These are phyloP conservation scores for Aegilops speltoides DNA, from an alignment of 176 grass and related monocot species.

Conservation along the genomic window DNA sequence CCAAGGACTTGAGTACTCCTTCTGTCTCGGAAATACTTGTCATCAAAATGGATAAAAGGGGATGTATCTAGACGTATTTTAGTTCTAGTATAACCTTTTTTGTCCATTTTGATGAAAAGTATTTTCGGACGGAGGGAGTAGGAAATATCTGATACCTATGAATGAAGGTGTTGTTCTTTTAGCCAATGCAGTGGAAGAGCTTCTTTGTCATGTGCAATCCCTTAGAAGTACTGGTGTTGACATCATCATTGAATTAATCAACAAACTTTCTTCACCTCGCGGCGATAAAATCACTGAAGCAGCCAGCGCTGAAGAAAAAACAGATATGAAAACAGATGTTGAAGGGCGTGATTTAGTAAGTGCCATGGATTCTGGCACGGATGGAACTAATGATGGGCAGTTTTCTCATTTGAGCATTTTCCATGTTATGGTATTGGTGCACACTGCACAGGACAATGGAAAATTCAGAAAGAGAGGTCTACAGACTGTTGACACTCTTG, in stretches of 20 bases:
- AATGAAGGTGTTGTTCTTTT: conserved; percentile 95
- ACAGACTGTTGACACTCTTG: conserved; percentile 74
- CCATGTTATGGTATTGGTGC: conserved; percentile 88
- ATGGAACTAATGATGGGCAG: conserved; percentile 66
- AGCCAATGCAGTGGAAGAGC: conserved; percentile 93
- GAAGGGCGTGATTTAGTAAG: conserved; percentile 87
- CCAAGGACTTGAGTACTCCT: conserved; percentile 52
- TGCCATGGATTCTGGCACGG: conserved; percentile 52
- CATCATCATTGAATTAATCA: conserved; percentile 94
- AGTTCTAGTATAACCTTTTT: too few species aligned
- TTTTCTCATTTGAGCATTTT: conserved; percentile 93
- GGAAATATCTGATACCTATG: conserved; percentile 90
- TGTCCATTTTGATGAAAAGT: too few species aligned
- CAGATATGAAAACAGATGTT: conserved; percentile 68
- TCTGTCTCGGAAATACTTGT: too few species aligned
- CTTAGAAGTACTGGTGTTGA: conserved; percentile 89
- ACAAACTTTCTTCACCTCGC: conserved; percentile 56
- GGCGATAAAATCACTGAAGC: conserved; percentile 52
- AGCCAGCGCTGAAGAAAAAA: conserved; percentile 53
- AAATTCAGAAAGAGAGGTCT: conserved; percentile 89
- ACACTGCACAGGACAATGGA: conserved; percentile 87
- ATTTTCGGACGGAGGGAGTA: background rate
- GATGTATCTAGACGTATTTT: too few species aligned
- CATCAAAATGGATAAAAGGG: too few species aligned
- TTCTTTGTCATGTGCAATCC: conserved; percentile 90